Evolutionary conservation across 495 filamentous ascomycete species (phyloP).

Genomic region (Penicillium diatomitis): DNA sequence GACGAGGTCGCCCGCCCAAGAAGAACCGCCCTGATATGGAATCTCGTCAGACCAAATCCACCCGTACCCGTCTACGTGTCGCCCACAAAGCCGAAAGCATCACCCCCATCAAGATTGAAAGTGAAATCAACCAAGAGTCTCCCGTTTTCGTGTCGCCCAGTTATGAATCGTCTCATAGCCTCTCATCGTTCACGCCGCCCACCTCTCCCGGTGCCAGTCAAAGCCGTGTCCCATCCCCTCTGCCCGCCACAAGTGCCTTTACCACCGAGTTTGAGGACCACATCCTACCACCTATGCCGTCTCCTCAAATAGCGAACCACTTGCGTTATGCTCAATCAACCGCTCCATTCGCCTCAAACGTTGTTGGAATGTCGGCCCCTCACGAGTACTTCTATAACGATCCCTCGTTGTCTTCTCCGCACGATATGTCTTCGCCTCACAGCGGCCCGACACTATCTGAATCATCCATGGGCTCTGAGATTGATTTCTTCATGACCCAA

Average conservation of each 20-base stretch:
- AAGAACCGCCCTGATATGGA: constrained; percentile 56
- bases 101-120: constrained; percentile 15
- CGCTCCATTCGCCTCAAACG: constrained; percentile 10
- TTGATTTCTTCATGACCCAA: constrained; percentile 39
- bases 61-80: constrained; percentile 38
- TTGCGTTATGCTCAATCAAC: constrained; percentile 18
- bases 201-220: constrained; percentile 33
- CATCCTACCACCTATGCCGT: constrained; percentile 27
- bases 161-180: constrained; percentile 30
- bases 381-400: constrained; percentile 28
- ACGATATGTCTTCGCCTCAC: constrained; percentile 31
- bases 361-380: constrained; percentile 18
- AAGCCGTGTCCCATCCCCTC: constrained; percentile 39
- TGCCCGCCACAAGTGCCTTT: constrained; percentile 35
- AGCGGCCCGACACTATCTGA: constrained; percentile 32
- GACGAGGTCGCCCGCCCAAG: constrained; percentile 55
- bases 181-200: constrained; percentile 42
- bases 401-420: constrained; percentile 18
- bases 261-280: constrained; percentile 36
- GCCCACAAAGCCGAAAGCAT: constrained; percentile 30
- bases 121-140: constrained; percentile 15
- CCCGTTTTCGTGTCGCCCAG: constrained; percentile 32
- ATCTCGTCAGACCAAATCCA: constrained; percentile 55
- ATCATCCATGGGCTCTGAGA: constrained; percentile 31
- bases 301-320: constrained; percentile 17